These are phyloP conservation scores for Talaromyces atroroseus DNA, from an alignment of 2,329 filamentous ascomycete genomes.

Conservation along the genomic window DNA sequence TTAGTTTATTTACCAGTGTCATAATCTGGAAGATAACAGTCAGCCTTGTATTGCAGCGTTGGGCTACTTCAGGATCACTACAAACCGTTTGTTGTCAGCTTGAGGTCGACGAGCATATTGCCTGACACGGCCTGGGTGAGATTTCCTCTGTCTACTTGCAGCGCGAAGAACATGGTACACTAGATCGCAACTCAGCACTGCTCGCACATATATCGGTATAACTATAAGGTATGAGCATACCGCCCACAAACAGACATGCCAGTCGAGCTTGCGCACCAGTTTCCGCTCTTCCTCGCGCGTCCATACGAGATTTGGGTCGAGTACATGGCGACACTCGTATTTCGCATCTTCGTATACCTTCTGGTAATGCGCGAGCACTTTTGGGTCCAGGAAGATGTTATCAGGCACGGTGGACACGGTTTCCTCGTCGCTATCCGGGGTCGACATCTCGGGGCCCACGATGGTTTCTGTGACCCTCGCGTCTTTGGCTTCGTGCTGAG, in stretches of 20 bases:
- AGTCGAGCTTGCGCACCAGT: constrained; percentile 25
- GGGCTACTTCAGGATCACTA: background rate
- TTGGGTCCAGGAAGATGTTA: background rate
- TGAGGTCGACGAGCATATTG: background rate
- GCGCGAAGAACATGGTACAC: constrained; percentile 3
- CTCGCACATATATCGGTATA: background rate
- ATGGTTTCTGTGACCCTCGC: background rate
- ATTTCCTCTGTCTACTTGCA: constrained; percentile 8
- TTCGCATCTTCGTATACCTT: constrained; percentile 2
- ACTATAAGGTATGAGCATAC: constrained; percentile 17
- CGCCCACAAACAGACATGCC: constrained; percentile 10
- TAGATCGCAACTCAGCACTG: background rate
- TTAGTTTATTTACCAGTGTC: background rate
- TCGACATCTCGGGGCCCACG: background rate
- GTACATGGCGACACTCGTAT: constrained; percentile 46
- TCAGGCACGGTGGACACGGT: background rate
- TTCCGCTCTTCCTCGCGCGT: constrained; percentile 38
- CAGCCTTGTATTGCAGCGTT: background rate
- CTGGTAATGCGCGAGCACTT: background rate
- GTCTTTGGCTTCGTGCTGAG: background rate
- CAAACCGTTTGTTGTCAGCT: constrained; percentile 1
- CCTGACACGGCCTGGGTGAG: constrained; percentile 2
- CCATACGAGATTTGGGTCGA: constrained; percentile 44
- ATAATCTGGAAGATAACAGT: background rate
- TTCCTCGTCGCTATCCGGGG: too few species aligned